Evolutionary conservation across 306 rosid species (phyloP).

Genomic region (Citrullus colocynthis): DNA sequence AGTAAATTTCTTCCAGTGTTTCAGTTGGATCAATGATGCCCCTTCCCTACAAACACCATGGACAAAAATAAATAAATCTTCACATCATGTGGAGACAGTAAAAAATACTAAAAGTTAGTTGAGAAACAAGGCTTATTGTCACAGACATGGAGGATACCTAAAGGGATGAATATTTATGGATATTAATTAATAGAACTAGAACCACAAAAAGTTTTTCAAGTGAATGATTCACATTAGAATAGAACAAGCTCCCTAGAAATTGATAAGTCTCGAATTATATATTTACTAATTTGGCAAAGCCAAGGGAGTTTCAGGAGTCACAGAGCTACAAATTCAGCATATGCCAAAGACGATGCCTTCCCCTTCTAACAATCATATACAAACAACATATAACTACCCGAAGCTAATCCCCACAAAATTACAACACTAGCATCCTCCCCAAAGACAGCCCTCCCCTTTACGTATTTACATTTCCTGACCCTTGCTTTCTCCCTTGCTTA

Average conservation of each 20-base stretch:
- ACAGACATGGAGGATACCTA: neutral
- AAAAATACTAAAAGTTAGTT: neutral
- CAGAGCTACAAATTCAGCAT: neutral
- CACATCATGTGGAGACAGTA: neutral
- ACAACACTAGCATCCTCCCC: too few relatives aligned
- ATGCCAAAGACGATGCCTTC: neutral
- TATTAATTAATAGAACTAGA: neutral
- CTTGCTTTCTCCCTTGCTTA: too few relatives aligned
- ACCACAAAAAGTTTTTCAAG: neutral
- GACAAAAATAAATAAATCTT: neutral
- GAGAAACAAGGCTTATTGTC: neutral
- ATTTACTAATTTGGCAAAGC: neutral
- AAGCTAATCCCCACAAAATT: too few relatives aligned
- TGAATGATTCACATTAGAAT: neutral
- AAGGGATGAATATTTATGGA: neutral
- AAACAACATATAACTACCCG: too few relatives aligned
- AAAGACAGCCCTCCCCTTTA: too few relatives aligned
- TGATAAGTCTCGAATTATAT: neutral
- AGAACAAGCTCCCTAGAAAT: neutral
- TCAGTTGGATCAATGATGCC: conserved; percentile 64
- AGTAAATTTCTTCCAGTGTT: conserved; percentile 86
- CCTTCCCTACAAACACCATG: conserved; percentile 52
- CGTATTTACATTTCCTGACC: too few relatives aligned
- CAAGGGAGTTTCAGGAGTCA: neutral
- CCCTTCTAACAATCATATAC: neutral